Evolutionary conservation across 805 yeast species (phyloP), one percentile per base, ranked within the genome.

Genomic region (Clavispora phyllophila): DNA sequence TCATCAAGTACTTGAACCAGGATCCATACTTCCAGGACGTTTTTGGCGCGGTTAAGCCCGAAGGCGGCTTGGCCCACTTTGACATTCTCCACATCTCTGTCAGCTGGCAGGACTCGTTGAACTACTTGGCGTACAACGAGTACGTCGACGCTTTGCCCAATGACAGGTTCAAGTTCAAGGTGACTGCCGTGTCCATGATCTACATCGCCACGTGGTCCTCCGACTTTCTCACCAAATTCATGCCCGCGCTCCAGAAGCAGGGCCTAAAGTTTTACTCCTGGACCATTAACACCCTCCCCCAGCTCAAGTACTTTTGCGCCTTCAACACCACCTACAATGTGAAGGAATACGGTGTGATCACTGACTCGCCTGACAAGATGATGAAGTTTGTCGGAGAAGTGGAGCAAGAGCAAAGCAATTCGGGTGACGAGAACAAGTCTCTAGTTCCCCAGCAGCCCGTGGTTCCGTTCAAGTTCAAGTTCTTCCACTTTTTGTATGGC

Each of bases 281-380:
- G 75, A 70, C 75, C 9, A 50, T 70, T 36, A 70, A 70, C 47
- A 63, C 46, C 31, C 41, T 37, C n/a, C 45, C 44, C n/a, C 74
- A 70, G 45, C 63, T 54, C 36, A 62, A 65, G 25, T 67, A 67
- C 50, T 57, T 68, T 36, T 40, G 38, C 17, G 51, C 47, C 14
- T 40, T 68, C 14, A 63, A 70, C 28, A 43, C 42, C 35, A 31
- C 40, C 4, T 59, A 62, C 14, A 37, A 46, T 3, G 35, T 70
- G 9, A 32, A 41, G 2, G 68, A 66, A 35, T 68, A 57, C 43
- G 75, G 72, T 0, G 48, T 70, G 9, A 60, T 70, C 29, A 44
- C 62, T 5, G 75, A 70, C 43, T 44, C 44, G 23, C 74, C 75
- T 0, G 71, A 61, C 41, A 18, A 29, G 5, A 65, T 69, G 70